These are phyloP conservation scores for Xanthoconium purpureum DNA, from an alignment of 768 basidiomycete species.

Conservation along the genomic window DNA sequence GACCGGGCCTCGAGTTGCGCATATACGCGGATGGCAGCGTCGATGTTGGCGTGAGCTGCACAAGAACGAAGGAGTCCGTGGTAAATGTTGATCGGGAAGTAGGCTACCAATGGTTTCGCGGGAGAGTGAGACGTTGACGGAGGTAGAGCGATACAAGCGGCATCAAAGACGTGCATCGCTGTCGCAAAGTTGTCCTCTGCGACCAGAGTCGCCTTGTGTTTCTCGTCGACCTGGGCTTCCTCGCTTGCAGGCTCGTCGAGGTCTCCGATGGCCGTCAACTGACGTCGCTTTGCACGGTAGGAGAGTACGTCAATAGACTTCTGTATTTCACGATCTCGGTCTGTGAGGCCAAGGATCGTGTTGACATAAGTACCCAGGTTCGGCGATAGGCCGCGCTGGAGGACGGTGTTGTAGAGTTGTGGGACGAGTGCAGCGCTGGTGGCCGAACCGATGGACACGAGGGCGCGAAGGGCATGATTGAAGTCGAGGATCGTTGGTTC, in stretches of 20 bases:
- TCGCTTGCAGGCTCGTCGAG: slow-evolving; percentile 8
- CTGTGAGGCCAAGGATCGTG: slow-evolving; percentile 59
- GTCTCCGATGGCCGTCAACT: slow-evolving; percentile 3
- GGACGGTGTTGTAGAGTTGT: slow-evolving; percentile 70
- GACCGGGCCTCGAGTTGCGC: slow-evolving; percentile 50
- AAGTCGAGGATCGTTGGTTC: slow-evolving; percentile 50
- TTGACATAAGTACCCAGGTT: slow-evolving; percentile 57
- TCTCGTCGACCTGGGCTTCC: slow-evolving; percentile 22
- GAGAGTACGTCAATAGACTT: slow-evolving; percentile 43
- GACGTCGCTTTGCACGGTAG: slow-evolving; percentile 37
- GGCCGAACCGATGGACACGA: slow-evolving; percentile 37
- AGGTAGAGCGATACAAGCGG: slow-evolving; percentile 40
- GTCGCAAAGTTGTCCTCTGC: slow-evolving; percentile 68
- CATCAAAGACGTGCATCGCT: slow-evolving; percentile 72
- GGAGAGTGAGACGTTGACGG: slow-evolving; percentile 12
- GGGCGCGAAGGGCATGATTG: slow-evolving; percentile 55
- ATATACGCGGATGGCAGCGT: slow-evolving; percentile 64
- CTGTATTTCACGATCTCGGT: slow-evolving; percentile 66
- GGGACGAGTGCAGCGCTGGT: slow-evolving; percentile 57
- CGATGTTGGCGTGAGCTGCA: slow-evolving; percentile 52
- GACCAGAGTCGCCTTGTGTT: slow-evolving; percentile 43
- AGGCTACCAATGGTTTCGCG: slow-evolving; percentile 2
- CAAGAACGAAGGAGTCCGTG: slow-evolving; percentile 58
- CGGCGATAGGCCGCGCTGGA: slow-evolving; percentile 59
- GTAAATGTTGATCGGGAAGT: slow-evolving; percentile 44